Conservation (phyloP, 2,329 filamentous ascomycete species). For the Aurifilum marmelostoma region DNA sequence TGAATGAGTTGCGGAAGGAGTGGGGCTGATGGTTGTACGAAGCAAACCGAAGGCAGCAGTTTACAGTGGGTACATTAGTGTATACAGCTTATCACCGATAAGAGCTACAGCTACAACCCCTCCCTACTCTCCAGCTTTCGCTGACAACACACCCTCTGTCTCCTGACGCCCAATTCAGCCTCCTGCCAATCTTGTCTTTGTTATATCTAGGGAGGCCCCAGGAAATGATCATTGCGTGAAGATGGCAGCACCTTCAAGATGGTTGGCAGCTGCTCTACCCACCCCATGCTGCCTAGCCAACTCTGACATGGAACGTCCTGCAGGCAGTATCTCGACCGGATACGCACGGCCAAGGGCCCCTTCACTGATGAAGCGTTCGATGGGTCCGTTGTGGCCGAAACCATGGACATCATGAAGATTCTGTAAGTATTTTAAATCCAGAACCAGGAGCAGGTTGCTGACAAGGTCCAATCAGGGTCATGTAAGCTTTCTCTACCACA, state of each 20-base stretch:
- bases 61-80: neutral
- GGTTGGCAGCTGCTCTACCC: slow-evolving; percentile 34
- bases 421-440: slow-evolving; percentile 55
- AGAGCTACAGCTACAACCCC: slow-evolving; percentile 17
- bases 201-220: neutral
- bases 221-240: neutral
- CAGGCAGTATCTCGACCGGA: slow-evolving; percentile 83
- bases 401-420: slow-evolving; percentile 72
- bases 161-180: neutral
- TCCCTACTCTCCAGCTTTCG: neutral
- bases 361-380: slow-evolving; percentile 65
- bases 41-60: neutral
- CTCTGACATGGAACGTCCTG: slow-evolving; percentile 41
- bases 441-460: slow-evolving; percentile 22
- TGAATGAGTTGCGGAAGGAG: neutral
- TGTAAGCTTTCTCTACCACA: slow-evolving; percentile 43
- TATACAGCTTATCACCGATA: slow-evolving; percentile 27
- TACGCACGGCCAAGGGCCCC: slow-evolving; percentile 76
- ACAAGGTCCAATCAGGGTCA: slow-evolving; percentile 48
- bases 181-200: neutral
- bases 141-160: slow-evolving; percentile 9
- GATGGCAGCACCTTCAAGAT: slow-evolving; percentile 36
- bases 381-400: slow-evolving; percentile 56
- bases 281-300: neutral
- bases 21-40: neutral